Base-by-base conservation (phyloP, 2,329 filamentous ascomycete genomes). In the Magnaporthiopsis poae region DNA sequence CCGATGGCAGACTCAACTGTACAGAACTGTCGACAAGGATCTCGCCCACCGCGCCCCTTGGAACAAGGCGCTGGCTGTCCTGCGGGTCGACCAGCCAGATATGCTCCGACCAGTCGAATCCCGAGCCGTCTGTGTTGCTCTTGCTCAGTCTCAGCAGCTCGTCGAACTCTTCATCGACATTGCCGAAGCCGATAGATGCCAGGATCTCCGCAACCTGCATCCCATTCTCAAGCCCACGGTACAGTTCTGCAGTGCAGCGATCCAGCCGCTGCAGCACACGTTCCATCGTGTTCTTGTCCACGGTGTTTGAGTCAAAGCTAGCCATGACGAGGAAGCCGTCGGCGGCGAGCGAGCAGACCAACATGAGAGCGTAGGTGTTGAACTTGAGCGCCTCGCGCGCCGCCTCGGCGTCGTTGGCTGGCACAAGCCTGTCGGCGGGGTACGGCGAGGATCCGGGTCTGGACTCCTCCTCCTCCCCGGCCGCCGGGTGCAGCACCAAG, bases 231-330 rank as follows among this genome's bases (percentile, higher is more conserved):
- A 73, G 72, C 46, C 76, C 72, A 65, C 77, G 75, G 62, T 82
- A 81, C 31, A 89, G 77, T 29, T 81, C 75, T 60, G 80, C 78
- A 0, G 81, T 79, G n/a, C 84, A 79, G 3, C 77, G 75, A 46
- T 80, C 80, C 29, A 89, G 78, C 65, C 85, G 81, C 1, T 77
- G 72, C 29, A 88, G 76, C 3, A 83, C 82, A 39, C 79, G 77
- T 70, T 86, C 77, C 76, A 88, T 84, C 25, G 81, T 79, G 31
- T 77, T 74, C 39, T 76, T 78, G 25, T 77, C 77, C 25, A 89
- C 81, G 0, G 82, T 81, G n/a, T 82, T 82, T 29, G 85, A 86
- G 71, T 90, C 86, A 70, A 88, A 88, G 70, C 86, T 87, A 0
- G 86, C 86, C 77, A 86, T 87, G 66, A 87, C 78, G 21, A 83